Base-by-base conservation (phyloP, 2,329 filamentous ascomycete genomes). In the Neofusicoccum kwambonambiense region DNA sequence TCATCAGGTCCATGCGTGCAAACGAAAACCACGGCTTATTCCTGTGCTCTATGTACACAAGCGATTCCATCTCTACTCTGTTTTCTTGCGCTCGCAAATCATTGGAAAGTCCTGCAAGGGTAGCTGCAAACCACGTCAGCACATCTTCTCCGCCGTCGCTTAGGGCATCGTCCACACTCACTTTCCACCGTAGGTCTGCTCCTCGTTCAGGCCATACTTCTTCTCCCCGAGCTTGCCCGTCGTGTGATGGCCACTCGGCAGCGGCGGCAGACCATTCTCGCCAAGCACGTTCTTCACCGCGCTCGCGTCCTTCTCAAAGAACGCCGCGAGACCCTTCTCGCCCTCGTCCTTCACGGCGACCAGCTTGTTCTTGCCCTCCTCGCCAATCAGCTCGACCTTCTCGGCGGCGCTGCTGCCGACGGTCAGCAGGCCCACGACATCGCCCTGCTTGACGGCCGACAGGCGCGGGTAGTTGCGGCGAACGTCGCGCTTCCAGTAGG, bases 401-500 rank as follows among this genome's bases (percentile, higher is more conserved):
- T 95, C 94, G 56, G 82, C 83, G 11, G 87, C 89, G 64, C 89
- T 90, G 80, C 90, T 97, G 70, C 95, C 95, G 50, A 98, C 88
- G 34, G 85, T 89, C 75, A 99, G 83, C 71, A 99, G 86, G 47
- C 90, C 90, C 27, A 95, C 95, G 60, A 92, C 89, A 78, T 98
- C 91, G 52, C 87, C 87, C 83, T 98, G 95, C 66, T 83, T 89
- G 67, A 99, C 86, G 51, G 91, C 88, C 74, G 90, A 94, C 64
- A 90, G 84, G 71, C 84, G 86, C 37, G 95, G 91, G 81, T 98
- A 98, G 73, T 84, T 85, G 73, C 95, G 87, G 72, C 95, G 90
- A 67, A 83, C 79, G 75, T 99, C 95, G 73, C 95, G 93, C 85
- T 96, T 96, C 92, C 93, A 99, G 83, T 97, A 96, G 42, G 92